Conservation (phyloP, 1,284 basidiomycete genomes). For the Malassezia restricta region DNA sequence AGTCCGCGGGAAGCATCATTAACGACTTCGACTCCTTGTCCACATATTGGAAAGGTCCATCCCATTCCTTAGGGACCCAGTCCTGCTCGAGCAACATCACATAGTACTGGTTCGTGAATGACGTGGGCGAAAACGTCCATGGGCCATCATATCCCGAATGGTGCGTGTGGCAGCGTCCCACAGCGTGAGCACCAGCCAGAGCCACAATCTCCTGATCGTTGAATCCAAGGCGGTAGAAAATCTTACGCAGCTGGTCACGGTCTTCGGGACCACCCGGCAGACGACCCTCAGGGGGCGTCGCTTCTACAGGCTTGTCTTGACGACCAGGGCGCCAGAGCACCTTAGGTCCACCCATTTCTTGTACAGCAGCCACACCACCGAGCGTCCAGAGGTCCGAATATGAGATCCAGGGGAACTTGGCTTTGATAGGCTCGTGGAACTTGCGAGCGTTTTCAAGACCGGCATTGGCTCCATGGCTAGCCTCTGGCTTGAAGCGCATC, state of each 20-base stretch:
- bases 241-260: conserved; percentile 67
- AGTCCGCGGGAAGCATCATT: conserved; percentile 62
- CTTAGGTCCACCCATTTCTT: conserved; percentile 50
- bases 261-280: conserved; percentile 74
- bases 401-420: conserved; percentile 51
- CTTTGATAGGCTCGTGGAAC: conserved; percentile 50
- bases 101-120: conserved; percentile 42
- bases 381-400: conserved; percentile 49
- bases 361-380: conserved; percentile 50
- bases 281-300: conserved; percentile 45
- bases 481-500: conserved; percentile 49
- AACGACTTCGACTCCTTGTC: conserved; percentile 74
- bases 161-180: conserved; percentile 47
- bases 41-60: conserved; percentile 81
- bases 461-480: conserved; percentile 40
- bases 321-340: conserved; percentile 49
- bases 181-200: conserved; percentile 52
- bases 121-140: conserved; percentile 41
- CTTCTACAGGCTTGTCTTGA: conserved; percentile 48
- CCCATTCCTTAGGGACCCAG: conserved; percentile 59
- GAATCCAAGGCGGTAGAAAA: conserved; percentile 52
- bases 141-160: conserved; percentile 43
- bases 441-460: conserved; percentile 51
- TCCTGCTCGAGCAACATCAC: conserved; percentile 49
- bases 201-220: conserved; percentile 66